phyloP scores from a whole-genome alignment of 257 asterid species.

The Solanum chaucha region DNA sequence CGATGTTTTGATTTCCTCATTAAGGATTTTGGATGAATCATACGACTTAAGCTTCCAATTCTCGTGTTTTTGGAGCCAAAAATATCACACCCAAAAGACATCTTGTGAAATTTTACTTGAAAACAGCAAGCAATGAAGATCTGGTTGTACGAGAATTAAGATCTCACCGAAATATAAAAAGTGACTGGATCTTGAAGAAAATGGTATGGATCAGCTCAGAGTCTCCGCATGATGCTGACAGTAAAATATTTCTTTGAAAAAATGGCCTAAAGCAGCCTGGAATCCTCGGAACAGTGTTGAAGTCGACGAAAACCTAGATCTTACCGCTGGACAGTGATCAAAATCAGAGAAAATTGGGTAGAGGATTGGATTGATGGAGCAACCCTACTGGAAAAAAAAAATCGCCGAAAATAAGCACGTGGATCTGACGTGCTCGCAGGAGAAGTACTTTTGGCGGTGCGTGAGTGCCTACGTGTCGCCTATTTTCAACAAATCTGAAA shows the following conservation, averaged over 20 bases:
- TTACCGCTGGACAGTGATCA: neutral
- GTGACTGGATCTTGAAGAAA: neutral
- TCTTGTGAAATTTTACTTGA: neutral
- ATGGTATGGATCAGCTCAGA: neutral
- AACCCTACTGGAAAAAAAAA: neutral
- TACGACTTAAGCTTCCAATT: neutral
- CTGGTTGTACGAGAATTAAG: neutral
- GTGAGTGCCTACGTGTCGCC: neutral
- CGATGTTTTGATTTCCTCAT: neutral
- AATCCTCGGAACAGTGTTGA: neutral
- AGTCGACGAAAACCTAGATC: neutral
- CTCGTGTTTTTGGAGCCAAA: neutral
- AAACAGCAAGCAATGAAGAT: neutral
- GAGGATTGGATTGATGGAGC: neutral
- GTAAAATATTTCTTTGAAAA: neutral
- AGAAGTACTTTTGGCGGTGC: neutral
- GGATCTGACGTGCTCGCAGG: neutral
- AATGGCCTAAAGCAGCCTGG: neutral
- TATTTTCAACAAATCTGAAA: neutral
- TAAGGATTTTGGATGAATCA: neutral
- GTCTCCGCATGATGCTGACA: neutral
- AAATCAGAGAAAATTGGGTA: neutral
- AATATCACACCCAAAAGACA: neutral
- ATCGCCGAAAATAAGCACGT: neutral
- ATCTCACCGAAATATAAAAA: neutral